Evolutionary conservation across 2,329 filamentous ascomycete genomes (phyloP).

Genomic region (Sarocladium brachiariae): DNA sequence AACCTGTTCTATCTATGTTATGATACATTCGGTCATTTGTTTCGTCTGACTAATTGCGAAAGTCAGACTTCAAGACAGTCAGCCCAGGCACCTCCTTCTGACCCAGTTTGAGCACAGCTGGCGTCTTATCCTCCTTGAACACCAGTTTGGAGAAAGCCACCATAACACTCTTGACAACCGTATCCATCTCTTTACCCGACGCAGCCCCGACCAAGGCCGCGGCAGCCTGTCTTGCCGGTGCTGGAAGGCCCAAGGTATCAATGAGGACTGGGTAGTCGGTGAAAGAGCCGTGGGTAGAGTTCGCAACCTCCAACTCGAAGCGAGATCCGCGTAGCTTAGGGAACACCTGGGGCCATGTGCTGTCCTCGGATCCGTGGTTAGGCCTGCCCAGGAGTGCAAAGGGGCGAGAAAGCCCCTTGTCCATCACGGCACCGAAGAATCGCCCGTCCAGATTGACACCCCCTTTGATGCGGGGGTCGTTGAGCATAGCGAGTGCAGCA

Average conservation of each 20-base stretch:
- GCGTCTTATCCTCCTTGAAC: conserved; percentile 11
- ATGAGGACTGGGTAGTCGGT: conserved; percentile 24
- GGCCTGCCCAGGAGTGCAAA: conserved; percentile 24
- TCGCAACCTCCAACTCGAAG: conserved; percentile 18
- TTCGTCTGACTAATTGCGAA: conserved; percentile 2
- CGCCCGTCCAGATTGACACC: conserved; percentile 36
- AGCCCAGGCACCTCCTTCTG: conserved; percentile 9
- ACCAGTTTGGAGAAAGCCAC: conserved; percentile 16
- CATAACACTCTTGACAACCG: conserved; percentile 16
- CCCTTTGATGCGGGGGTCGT: conserved; percentile 25
- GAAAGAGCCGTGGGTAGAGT: conserved; percentile 24
- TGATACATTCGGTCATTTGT: too few relatives aligned
- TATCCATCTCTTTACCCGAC: conserved; percentile 14
- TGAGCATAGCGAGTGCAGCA: conserved; percentile 24
- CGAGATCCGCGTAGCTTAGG: conserved; percentile 19
- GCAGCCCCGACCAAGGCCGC: conserved; percentile 13
- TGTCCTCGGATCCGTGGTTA: conserved; percentile 22
- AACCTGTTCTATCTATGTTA: too few relatives aligned
- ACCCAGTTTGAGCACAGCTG: conserved; percentile 11
- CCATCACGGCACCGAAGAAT: conserved; percentile 23
- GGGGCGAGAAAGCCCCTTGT: conserved; percentile 6
- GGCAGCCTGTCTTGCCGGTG: conserved; percentile 4
- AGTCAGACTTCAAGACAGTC: not conserved
- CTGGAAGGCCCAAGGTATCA: conserved; percentile 17
- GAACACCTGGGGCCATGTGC: conserved; percentile 25